Conservation (phyloP, 805 yeast species). For the Schwanniomyces pseudopolymorphus region DNA sequence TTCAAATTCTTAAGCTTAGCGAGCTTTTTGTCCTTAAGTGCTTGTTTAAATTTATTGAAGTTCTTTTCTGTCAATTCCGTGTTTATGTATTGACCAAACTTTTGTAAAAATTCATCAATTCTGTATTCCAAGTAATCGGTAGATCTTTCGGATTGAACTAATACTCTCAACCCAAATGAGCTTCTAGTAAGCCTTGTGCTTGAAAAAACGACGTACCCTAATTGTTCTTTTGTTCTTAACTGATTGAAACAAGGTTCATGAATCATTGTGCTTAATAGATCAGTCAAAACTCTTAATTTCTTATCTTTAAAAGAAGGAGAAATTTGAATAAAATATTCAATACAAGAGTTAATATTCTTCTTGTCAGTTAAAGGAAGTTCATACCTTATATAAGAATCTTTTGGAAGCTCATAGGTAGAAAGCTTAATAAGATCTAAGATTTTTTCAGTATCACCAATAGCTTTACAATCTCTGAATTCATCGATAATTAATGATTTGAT, state of each 20-base stretch:
- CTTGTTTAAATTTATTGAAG: conserved; percentile 65
- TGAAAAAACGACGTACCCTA: conserved; percentile 91
- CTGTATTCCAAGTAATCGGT: conserved; percentile 74
- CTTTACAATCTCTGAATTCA: conserved; percentile 21
- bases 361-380: conserved; percentile 58
- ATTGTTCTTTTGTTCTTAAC: conserved; percentile 88
- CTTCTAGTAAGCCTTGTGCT: conserved; percentile 70
- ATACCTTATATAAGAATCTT: conserved; percentile 41
- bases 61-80: conserved; percentile 57
- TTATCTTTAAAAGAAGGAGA: conserved; percentile 35
- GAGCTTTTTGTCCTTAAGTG: conserved; percentile 62
- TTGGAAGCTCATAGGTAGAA: conserved; percentile 43
- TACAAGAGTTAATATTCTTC: conserved; percentile 77
- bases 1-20: conserved; percentile 74
- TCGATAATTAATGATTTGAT: conserved; percentile 45
- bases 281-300: conserved; percentile 49
- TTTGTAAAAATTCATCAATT: conserved; percentile 62
- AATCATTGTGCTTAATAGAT: conserved; percentile 67
- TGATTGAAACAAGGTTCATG: conserved; percentile 89
- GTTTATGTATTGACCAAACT: conserved; percentile 45
- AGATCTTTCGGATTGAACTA: conserved; percentile 82
- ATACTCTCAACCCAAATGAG: conserved; percentile 66
- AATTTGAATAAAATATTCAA: conserved; percentile 73
- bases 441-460: conserved; percentile 34
- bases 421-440: conserved; percentile 17